These are phyloP conservation scores for Cytidiella melzeri DNA, from an alignment of 768 basidiomycete genomes.

Conservation along the genomic window DNA sequence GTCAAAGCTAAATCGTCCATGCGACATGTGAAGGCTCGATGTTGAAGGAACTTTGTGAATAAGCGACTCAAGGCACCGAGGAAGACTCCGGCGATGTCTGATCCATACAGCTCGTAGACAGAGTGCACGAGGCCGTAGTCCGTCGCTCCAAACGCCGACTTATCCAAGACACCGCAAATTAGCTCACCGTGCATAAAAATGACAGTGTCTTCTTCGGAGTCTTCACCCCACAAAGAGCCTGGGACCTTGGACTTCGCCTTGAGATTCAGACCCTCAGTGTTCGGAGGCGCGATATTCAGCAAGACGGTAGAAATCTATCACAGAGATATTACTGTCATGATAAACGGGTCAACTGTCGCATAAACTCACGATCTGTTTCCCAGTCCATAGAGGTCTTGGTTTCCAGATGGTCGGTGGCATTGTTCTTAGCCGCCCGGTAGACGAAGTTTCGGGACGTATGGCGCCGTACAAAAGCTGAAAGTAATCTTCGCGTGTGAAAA, in stretches of 20 bases:
- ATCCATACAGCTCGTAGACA: constrained; percentile 91
- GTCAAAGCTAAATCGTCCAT: constrained; percentile 98
- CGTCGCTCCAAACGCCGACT: constrained; percentile 93
- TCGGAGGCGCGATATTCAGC: constrained; percentile 80
- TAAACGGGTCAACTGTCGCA: background rate
- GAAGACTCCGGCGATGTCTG: constrained; percentile 82
- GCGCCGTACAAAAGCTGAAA: constrained; percentile 95
- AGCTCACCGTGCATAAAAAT: constrained; percentile 91
- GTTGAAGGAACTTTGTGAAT: constrained; percentile 95
- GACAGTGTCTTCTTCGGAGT: constrained; percentile 78
- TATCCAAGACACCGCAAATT: constrained; percentile 91
- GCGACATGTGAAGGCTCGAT: constrained; percentile 95
- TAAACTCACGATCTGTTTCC: constrained; percentile 84
- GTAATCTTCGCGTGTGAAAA: constrained; percentile 94
- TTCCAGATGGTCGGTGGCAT: constrained; percentile 91
- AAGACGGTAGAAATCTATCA: constrained; percentile 88
- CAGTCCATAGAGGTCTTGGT: constrained; percentile 90
- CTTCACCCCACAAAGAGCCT: constrained; percentile 75
- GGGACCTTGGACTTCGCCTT: constrained; percentile 86
- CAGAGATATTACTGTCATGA: constrained; percentile 3
- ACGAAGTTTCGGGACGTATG: constrained; percentile 80
- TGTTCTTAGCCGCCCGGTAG: constrained; percentile 62
- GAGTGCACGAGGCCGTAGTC: constrained; percentile 97
- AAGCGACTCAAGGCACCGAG: constrained; percentile 90
- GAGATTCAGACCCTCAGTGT: constrained; percentile 78